A percentile compares a stretch with the other conserved stretches of the same genome.
These are phyloP conservation scores for Leptographium wingfieldii DNA, from an alignment of 2,329 filamentous ascomycete species.

Conservation along the genomic window DNA sequence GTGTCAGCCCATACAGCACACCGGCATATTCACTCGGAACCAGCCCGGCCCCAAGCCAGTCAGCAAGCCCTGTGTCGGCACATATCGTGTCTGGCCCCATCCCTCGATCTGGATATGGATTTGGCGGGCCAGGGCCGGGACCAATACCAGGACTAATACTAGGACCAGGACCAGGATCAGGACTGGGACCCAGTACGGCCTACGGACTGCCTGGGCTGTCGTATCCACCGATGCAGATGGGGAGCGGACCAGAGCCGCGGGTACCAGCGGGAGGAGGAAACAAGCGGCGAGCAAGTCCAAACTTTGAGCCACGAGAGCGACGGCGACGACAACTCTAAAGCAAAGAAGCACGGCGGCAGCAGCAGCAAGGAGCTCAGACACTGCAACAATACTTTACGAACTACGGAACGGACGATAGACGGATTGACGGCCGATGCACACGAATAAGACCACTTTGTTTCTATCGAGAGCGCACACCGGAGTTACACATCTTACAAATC, in stretches of 20 bases:
- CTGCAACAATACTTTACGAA: neutral
- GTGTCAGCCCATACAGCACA: constrained; percentile 48
- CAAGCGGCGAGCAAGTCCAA: constrained; percentile 42
- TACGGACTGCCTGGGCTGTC: neutral
- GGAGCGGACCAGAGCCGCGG: constrained; percentile 1
- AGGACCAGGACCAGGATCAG: neutral
- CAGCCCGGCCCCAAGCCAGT: constrained; percentile 25
- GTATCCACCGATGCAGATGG: neutral
- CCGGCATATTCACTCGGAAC: constrained; percentile 36
- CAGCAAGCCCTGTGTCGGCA: constrained; percentile 26
- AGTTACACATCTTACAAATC: neutral
- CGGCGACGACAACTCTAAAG: constrained; percentile 27
- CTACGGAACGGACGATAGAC: neutral
- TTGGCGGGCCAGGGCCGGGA: neutral
- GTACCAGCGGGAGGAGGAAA: constrained; percentile 11
- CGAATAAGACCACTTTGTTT: too few species aligned
- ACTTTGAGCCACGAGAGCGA: constrained; percentile 30
- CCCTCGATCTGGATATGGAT: neutral
- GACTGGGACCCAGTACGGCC: neutral
- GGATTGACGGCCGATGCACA: neutral
- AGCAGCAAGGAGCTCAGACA: neutral
- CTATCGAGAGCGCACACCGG: neutral
- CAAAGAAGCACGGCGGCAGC: constrained; percentile 14
- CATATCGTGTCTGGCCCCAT: neutral
- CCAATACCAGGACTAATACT: neutral